These are phyloP conservation scores for Cylindrotheca closterium DNA, from an alignment of 108 stramenopile genomes.

Conservation along the genomic window DNA sequence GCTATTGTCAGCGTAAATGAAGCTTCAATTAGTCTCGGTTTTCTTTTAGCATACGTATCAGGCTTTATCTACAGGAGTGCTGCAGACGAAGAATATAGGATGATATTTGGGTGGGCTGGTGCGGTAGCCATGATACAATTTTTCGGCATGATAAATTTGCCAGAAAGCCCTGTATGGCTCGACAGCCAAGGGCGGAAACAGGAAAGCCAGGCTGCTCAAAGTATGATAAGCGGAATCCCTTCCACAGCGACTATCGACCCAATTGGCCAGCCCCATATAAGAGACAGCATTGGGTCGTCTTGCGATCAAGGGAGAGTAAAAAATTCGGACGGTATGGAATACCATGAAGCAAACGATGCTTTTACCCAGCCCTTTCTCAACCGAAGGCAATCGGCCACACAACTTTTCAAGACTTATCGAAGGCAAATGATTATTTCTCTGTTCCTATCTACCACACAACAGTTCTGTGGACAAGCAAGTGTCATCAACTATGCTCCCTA, in stretches of 20 bases:
- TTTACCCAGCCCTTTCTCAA: background rate
- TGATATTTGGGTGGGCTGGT: slow-evolving; percentile 59
- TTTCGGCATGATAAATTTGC: slow-evolving; percentile 63
- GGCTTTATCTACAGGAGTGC: slow-evolving; percentile 28
- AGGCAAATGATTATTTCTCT: slow-evolving; percentile 55
- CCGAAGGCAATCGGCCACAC: background rate
- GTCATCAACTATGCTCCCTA: slow-evolving; percentile 67
- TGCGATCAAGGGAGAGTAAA: background rate
- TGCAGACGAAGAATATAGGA: slow-evolving; percentile 49
- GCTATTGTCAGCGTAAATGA: slow-evolving; percentile 77
- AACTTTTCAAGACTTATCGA: slow-evolving; percentile 21
- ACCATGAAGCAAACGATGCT: background rate
- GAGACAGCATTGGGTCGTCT: background rate
- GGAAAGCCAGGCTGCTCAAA: slow-evolving; percentile 29
- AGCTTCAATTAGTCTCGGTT: slow-evolving; percentile 72
- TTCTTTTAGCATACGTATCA: slow-evolving; percentile 63
- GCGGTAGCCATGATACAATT: slow-evolving; percentile 62
- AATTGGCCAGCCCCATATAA: background rate
- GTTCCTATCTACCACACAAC: slow-evolving; percentile 59
- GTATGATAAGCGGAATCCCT: slow-evolving; percentile 11
- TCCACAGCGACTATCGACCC: background rate
- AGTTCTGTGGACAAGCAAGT: slow-evolving; percentile 76
- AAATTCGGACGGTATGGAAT: background rate
- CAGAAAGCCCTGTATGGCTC: slow-evolving; percentile 76
- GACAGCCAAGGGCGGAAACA: slow-evolving; percentile 34